These are phyloP conservation scores for Penicillium mononematosum DNA, from an alignment of 495 filamentous ascomycete genomes.

Conservation along the genomic window DNA sequence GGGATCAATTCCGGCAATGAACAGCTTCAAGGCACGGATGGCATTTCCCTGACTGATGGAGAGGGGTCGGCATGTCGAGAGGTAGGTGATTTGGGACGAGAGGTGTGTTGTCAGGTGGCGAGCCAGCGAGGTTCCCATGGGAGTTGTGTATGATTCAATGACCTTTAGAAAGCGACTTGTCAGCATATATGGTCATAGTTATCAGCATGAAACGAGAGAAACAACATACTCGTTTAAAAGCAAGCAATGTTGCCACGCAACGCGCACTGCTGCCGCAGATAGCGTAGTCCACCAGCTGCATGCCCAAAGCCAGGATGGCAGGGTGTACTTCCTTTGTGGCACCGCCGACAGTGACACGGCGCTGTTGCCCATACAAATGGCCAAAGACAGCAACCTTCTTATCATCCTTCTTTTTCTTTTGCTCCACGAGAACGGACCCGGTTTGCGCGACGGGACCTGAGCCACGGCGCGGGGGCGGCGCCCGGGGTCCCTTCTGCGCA, in stretches of 20 bases:
- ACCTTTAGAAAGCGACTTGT: constrained; percentile 52
- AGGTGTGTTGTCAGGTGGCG: constrained; percentile 92
- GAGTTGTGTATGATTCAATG: constrained; percentile 88
- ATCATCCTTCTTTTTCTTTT: constrained; percentile 56
- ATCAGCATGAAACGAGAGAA: neutral
- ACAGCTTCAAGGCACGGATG: constrained; percentile 87
- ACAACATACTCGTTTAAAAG: constrained; percentile 76
- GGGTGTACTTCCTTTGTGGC: constrained; percentile 89
- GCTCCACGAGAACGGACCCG: constrained; percentile 23
- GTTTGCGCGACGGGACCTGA: constrained; percentile 44
- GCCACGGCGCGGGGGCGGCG: constrained; percentile 33
- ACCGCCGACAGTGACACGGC: constrained; percentile 68
- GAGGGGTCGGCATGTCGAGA: constrained; percentile 87
- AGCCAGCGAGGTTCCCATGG: constrained; percentile 73
- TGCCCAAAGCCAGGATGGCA: constrained; percentile 76
- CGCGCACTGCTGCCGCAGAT: constrained; percentile 88
- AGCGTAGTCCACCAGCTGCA: constrained; percentile 86
- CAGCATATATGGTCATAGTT: constrained; percentile 11
- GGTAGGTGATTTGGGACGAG: constrained; percentile 90
- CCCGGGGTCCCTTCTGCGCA: constrained; percentile 42
- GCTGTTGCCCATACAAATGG: constrained; percentile 74
- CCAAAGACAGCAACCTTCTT: constrained; percentile 79
- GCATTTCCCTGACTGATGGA: constrained; percentile 94
- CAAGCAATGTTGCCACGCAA: constrained; percentile 80
- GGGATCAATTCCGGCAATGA: constrained; percentile 82